Evolutionary conservation across 345 rosid species (phyloP).

Genomic region (Mercurialis annua): DNA sequence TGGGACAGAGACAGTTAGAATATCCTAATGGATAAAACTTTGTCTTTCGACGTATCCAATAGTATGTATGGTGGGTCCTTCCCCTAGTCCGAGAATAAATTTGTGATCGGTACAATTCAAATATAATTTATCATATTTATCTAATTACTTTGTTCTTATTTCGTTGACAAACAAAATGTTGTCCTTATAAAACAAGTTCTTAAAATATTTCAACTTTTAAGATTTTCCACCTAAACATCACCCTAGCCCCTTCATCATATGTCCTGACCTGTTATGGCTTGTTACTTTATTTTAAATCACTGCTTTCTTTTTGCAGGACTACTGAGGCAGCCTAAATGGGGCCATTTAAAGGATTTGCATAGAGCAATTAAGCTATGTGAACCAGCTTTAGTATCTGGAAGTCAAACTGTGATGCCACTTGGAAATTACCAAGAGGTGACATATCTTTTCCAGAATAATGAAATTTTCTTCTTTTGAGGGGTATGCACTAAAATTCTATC

Average conservation of each 20-base stretch:
- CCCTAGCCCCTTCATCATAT: not conserved
- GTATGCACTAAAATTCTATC: not conserved
- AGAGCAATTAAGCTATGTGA: constrained; percentile 89
- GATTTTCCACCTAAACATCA: not conserved
- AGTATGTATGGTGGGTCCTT: constrained; percentile 18
- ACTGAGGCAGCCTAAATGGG: constrained; percentile 96
- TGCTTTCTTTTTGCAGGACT: constrained; percentile 50
- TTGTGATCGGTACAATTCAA: not conserved
- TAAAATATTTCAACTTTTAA: not conserved
- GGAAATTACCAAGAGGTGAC: constrained; percentile 89
- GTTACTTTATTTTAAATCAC: constrained; percentile 4
- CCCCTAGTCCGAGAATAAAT: not conserved
- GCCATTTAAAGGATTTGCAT: constrained; percentile 97
- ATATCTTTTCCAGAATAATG: constrained; percentile 8
- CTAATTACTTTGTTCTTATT: not conserved
- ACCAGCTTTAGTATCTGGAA: constrained; percentile 73
- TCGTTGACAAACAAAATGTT: not conserved
- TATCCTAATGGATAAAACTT: constrained; percentile 11
- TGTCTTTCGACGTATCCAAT: constrained; percentile 6
- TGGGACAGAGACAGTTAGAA: constrained; percentile 8
- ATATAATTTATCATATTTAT: not conserved
- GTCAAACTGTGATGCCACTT: constrained; percentile 57
- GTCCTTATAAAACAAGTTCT: not conserved
- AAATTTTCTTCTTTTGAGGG: not conserved
- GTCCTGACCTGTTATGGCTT: not conserved